Evolutionary conservation across 305 asterid genomes (phyloP), one percentile per base, ranked within the genome.

Genomic region (Fraxinus xanthoxyloides): DNA sequence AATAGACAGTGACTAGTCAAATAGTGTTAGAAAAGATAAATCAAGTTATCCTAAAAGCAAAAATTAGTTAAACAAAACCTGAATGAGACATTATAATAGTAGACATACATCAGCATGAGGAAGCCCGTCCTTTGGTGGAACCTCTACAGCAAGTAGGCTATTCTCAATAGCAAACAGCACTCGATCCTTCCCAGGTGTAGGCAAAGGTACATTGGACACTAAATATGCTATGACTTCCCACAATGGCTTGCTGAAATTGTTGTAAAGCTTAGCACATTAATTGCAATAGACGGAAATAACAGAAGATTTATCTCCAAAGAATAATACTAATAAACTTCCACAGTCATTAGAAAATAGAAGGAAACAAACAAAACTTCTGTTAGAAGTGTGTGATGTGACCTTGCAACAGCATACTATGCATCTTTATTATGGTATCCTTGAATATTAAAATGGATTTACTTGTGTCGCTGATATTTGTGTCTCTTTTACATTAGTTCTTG

Each of bases 41-140:
- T 21, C 59, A 48, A 31, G 80, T 15, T 17, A 10, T 72, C 32
- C 43, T 32, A 32, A 7, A 72, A 84, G 26, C 36, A 72, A 30
- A 69, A 72, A 32, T 32, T 34, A 72, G 76, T 72, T 72, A 10
- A 54, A 19, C n/a, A 38, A 81, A 77, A 56, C 56, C 46, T 43
- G 24, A 79, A 81, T 46, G 80, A 75, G 31, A 79, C 81, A 63
- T 76, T 74, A 75, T 79, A 82, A 79, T 23, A 4, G 65, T 65
- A 59, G 40, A 77, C 99, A 83, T 94, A 96, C 99, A 91, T 96
- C 99, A 81, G 95, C 99, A 87, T 94, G 97, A 77, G 98, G 98
- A 89, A 95, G 98, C 76, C 95, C 92, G 85, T 93, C 97, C 89
- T 87, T 92, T 19, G 97, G 95, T 21, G 99, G 99, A 87, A 96